Conservation (phyloP, 306 rosid species). For the Abrus pulchellus region DNA sequence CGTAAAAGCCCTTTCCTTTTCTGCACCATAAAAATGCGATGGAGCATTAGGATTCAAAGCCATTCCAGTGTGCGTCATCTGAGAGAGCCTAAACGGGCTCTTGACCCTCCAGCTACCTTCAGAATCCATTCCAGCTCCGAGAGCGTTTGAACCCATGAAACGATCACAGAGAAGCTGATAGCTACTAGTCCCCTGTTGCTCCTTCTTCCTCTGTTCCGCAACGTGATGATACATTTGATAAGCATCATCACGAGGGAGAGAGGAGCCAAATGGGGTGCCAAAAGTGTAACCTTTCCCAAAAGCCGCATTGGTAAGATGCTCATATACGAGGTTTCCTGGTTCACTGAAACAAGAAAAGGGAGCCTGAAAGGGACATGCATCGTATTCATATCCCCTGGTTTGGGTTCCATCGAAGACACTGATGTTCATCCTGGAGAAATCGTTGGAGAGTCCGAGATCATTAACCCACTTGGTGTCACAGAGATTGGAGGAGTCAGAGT, state of each 20-base stretch:
- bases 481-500: neutral
- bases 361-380: neutral
- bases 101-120: constrained; percentile 32
- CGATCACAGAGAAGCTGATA: constrained; percentile 27
- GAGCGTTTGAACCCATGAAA: constrained; percentile 37
- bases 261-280: constrained; percentile 46
- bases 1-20: constrained; percentile 42
- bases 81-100: constrained; percentile 50
- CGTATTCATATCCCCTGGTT: constrained; percentile 37
- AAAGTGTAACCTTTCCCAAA: constrained; percentile 32
- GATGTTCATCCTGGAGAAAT: constrained; percentile 52
- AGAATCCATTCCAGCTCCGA: constrained; percentile 28
- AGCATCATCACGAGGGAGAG: constrained; percentile 41
- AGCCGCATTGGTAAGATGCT: neutral
- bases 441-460: constrained; percentile 52
- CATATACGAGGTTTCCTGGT: constrained; percentile 18
- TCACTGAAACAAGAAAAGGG: constrained; percentile 44
- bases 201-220: constrained; percentile 43
- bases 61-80: constrained; percentile 31
- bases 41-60: constrained; percentile 42
- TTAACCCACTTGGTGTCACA: neutral
- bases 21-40: constrained; percentile 4
- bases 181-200: constrained; percentile 7
- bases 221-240: constrained; percentile 42
- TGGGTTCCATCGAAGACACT: constrained; percentile 38